These are phyloP conservation scores for Aspergillus sp. DNA, from an alignment of 2,329 filamentous ascomycete genomes.

Conservation along the genomic window DNA sequence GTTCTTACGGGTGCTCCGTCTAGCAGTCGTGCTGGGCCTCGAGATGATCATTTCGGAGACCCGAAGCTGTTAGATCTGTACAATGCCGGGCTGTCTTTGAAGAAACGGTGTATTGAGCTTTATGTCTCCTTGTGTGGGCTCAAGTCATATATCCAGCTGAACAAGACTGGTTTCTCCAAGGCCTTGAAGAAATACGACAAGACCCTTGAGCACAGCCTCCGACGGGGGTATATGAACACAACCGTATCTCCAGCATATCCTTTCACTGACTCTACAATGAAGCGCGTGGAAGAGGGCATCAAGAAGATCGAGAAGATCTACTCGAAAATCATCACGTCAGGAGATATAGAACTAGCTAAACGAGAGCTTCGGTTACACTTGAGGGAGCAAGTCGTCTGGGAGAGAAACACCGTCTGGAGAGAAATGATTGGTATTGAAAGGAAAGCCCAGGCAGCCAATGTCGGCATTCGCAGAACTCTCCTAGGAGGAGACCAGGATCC, in stretches of 20 bases:
- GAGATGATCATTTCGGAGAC: constrained; percentile 74
- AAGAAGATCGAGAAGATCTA: constrained; percentile 72
- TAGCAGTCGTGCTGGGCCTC: constrained; percentile 23
- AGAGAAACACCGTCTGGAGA: constrained; percentile 96
- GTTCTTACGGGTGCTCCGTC: constrained; percentile 12
- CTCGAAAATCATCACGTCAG: constrained; percentile 73
- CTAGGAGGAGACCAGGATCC: constrained; percentile 70
- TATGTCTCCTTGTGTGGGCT: constrained; percentile 94
- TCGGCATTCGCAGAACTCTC: constrained; percentile 73
- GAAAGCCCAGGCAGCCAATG: constrained; percentile 86
- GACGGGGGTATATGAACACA: constrained; percentile 68
- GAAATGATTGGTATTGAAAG: constrained; percentile 98
- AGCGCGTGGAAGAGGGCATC: constrained; percentile 67
- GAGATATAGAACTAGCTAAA: constrained; percentile 70
- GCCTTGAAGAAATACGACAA: constrained; percentile 99
- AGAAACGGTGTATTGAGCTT: constrained; percentile 80
- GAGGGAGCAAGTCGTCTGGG: constrained; percentile 96
- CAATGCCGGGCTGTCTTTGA: constrained; percentile 74
- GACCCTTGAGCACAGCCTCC: constrained; percentile 77
- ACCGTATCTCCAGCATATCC: constrained; percentile 75
- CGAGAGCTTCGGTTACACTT: constrained; percentile 86
- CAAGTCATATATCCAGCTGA: constrained; percentile 92
- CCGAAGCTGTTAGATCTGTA: constrained; percentile 64
- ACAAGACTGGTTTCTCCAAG: constrained; percentile 94
- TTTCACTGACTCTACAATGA: constrained; percentile 70